Evolutionary conservation across 73 alveolate species (phyloP).

Genomic region (Tetrahymena malaccensis): DNA sequence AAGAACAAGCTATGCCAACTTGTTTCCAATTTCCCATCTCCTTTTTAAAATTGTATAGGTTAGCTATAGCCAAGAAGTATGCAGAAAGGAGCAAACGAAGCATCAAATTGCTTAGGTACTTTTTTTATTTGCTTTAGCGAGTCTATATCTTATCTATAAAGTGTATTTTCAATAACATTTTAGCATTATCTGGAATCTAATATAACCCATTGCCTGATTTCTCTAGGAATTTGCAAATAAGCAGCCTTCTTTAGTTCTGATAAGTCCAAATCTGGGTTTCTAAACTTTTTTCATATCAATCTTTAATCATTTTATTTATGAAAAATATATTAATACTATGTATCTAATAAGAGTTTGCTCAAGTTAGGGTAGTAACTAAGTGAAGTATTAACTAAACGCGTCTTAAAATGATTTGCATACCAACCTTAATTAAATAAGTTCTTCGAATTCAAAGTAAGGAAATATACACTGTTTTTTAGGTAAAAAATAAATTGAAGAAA

Average conservation of each 20-base stretch:
- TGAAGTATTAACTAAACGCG: neutral
- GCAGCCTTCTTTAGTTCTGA: neutral
- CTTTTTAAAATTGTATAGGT: neutral
- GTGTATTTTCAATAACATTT: neutral
- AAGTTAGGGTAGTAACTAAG: neutral
- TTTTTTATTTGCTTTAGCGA: neutral
- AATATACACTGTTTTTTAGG: neutral
- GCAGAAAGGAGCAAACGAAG: neutral
- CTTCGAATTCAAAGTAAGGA: neutral
- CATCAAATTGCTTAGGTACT: neutral
- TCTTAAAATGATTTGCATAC: neutral
- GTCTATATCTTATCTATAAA: neutral
- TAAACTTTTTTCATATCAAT: neutral
- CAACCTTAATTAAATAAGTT: neutral
- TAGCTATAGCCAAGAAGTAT: neutral
- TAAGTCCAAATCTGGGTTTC: neutral
- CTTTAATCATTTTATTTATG: neutral
- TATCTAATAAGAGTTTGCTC: neutral
- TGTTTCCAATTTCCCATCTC: neutral
- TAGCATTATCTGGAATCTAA: neutral
- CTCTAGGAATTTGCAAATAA: neutral
- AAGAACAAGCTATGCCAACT: neutral
- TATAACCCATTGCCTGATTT: neutral
- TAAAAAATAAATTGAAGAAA: neutral
- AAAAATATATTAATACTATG: neutral